phyloP scores from a whole-genome alignment of 2,329 filamentous ascomycete species.

The Cytospora chrysosperma region DNA sequence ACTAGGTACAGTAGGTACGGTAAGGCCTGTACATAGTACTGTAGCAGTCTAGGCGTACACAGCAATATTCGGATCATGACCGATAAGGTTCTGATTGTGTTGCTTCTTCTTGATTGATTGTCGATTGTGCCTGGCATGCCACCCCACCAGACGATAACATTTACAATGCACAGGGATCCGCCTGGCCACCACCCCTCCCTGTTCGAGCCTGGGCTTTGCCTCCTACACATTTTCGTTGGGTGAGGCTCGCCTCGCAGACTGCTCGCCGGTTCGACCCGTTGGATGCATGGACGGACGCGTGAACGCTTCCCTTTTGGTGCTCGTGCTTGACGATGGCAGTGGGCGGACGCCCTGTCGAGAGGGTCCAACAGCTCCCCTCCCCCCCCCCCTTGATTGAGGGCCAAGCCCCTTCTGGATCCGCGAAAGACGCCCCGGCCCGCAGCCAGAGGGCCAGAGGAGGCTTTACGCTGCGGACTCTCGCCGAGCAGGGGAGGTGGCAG shows the following conservation, averaged over 20 bases:
- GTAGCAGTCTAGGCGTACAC: too few species aligned
- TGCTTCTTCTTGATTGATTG: neutral
- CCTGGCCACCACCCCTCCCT: neutral
- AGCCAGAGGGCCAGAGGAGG: too few species aligned
- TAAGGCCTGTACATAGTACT: too few species aligned
- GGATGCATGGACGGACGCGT: too few species aligned
- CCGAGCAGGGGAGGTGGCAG: neutral
- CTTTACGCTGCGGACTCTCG: neutral
- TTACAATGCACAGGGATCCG: neutral
- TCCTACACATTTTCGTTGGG: neutral
- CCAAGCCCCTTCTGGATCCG: neutral
- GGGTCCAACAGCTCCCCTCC: too few species aligned
- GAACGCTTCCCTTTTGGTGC: too few species aligned
- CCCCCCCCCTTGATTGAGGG: too few species aligned
- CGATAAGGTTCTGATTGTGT: constrained; percentile 15
- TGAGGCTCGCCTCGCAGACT: neutral
- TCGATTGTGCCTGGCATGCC: neutral
- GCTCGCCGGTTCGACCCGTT: neutral
- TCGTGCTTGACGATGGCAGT: neutral
- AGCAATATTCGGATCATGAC: constrained; percentile 14
- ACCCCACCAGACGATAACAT: constrained; percentile 1
- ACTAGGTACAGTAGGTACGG: too few species aligned
- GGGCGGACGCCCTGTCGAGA: too few species aligned
- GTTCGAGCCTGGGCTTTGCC: neutral
- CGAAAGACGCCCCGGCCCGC: neutral